Conservation (phyloP, 169 alveolate genomes). For the Babesia gibsoni region DNA sequence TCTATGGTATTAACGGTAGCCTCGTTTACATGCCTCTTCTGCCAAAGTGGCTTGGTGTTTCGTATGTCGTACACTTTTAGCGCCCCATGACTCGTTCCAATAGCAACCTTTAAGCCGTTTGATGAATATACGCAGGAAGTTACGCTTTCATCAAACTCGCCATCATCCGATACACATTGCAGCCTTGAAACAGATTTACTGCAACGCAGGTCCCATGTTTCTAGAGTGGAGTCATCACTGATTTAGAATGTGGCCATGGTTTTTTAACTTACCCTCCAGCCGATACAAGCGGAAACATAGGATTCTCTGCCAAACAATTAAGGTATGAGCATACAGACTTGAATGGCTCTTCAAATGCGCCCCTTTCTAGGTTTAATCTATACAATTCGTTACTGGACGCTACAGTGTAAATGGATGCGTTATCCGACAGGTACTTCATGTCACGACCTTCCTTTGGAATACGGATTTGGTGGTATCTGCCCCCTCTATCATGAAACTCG, state of each 20-base stretch:
- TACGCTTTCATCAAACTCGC: constrained; percentile 24
- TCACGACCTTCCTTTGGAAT: constrained; percentile 76
- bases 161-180: constrained; percentile 8
- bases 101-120: constrained; percentile 69
- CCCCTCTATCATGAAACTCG: constrained; percentile 77
- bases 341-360: constrained; percentile 56
- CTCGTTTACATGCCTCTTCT: constrained; percentile 61
- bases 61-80: constrained; percentile 69
- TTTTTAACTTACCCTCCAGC: constrained; percentile 54
- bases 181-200: constrained; percentile 34
- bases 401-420: constrained; percentile 58
- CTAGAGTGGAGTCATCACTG: constrained; percentile 45
- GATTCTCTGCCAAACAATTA: constrained; percentile 60
- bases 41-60: constrained; percentile 68
- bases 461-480: constrained; percentile 64
- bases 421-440: constrained; percentile 65
- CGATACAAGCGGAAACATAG: constrained; percentile 49
- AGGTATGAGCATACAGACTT: constrained; percentile 33
- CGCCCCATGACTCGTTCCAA: constrained; percentile 64
- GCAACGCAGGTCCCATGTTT: constrained; percentile 61
- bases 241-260: not conserved
- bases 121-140: constrained; percentile 56
- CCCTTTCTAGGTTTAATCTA: constrained; percentile 48
- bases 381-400: constrained; percentile 66
- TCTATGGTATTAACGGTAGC: constrained; percentile 64